These are phyloP conservation scores for Lepidium aucheri DNA, from an alignment of 345 rosid genomes.

Conservation along the genomic window DNA sequence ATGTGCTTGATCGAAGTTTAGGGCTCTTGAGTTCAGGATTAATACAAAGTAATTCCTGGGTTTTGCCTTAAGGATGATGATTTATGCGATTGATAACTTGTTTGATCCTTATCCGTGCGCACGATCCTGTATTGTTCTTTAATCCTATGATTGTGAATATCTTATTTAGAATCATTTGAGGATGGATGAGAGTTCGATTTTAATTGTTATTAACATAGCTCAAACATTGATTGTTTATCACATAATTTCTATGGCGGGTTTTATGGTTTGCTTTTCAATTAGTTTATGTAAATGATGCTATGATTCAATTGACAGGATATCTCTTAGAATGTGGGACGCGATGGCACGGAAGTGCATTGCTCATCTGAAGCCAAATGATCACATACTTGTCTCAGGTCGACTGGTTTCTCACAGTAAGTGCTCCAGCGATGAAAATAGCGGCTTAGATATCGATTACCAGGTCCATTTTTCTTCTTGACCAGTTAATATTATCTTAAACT, in stretches of 20 bases:
- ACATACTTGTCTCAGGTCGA: constrained; percentile 49
- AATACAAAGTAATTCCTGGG: too few species aligned
- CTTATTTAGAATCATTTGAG: background rate
- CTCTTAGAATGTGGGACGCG: constrained; percentile 36
- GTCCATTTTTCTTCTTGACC: constrained; percentile 26
- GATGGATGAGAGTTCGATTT: background rate
- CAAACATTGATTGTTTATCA: background rate
- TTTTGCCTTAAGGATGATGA: background rate
- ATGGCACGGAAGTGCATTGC: constrained; percentile 39
- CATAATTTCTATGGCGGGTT: background rate
- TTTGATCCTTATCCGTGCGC: background rate
- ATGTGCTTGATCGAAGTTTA: background rate
- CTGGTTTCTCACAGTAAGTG: constrained; percentile 28
- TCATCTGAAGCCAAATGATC: constrained; percentile 54
- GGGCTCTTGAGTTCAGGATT: background rate
- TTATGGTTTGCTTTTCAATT: background rate
- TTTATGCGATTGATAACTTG: background rate
- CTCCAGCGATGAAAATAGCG: constrained; percentile 18
- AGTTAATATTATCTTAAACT: background rate
- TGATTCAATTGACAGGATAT: constrained; percentile 33
- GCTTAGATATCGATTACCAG: constrained; percentile 24
- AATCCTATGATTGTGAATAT: background rate
- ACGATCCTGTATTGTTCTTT: background rate
- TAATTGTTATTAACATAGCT: background rate
- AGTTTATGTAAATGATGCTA: background rate